Evolutionary conservation across 139 green algal genomes (phyloP), one percentile per base, ranked within the genome.

Genomic region (Chlorella sp.): DNA sequence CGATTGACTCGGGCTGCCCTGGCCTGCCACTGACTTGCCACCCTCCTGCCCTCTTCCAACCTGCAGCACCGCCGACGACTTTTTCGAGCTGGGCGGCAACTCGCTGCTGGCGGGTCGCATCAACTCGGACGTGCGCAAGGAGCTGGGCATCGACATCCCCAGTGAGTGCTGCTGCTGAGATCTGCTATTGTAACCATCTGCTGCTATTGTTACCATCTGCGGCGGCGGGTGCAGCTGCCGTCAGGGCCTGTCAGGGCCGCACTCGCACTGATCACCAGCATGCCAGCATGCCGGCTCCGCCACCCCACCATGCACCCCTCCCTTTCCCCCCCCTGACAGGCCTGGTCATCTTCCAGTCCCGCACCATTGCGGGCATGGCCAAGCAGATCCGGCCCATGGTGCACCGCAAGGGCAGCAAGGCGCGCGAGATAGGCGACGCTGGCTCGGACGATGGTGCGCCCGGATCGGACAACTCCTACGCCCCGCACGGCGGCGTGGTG

Each of bases 21-120:
- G n/a, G n/a, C n/a, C n/a, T n/a, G n/a, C n/a, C n/a, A n/a, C n/a
- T n/a, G n/a, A n/a, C 51, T 60, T 16, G 16, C 60, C 30, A n/a
- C 60, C 60, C 60, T 26, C 13, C 26, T 1, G 2, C 24, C 60
- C 26, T 2, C 28, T 26, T 14, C 60, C 60, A 69, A 17, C 28
- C 60, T 69, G 60, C 60, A 69, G 60, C 60, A 69, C 60, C 26
- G 60, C 24, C 30, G 60, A 69, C 60, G 60, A 89, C 67, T 89
- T 89, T 46, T 89, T 89, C 81, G 44, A 84, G 65, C 73, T 87
- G n/a, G 86, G 86, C 67, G 86, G 86, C 38, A 89, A 56, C 76
- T 87, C 80, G 32, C 81, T 89, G 41, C 58, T 54, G 76, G 82
- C 76, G 65, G 80, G 76, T 36, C 75, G 67, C 32, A 60, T 89